Evolutionary conservation across 495 filamentous ascomycete genomes (phyloP).

Genomic region (Platismatia glauca): DNA sequence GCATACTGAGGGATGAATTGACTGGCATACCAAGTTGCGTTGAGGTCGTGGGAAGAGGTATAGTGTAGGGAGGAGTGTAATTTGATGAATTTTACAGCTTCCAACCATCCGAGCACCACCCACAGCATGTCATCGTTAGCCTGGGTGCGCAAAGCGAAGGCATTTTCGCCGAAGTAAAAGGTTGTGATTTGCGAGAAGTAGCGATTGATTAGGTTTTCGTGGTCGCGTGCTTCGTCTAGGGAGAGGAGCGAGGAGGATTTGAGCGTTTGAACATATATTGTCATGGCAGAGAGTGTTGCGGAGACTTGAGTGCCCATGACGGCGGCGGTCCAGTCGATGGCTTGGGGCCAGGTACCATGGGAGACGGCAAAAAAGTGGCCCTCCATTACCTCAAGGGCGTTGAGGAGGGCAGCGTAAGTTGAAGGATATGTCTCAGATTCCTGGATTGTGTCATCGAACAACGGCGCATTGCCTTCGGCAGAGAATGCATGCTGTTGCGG

Average conservation of each 20-base stretch:
- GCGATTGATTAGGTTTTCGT: conserved; percentile 69
- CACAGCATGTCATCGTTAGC: conserved; percentile 96
- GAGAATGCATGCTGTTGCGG: background rate
- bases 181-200: conserved; percentile 68
- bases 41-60: conserved; percentile 18
- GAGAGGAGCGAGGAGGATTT: conserved; percentile 24
- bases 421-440: conserved; percentile 1
- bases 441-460: background rate
- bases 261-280: conserved; percentile 30
- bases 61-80: conserved; percentile 57
- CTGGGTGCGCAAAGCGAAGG: conserved; percentile 62
- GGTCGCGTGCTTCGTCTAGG: conserved; percentile 34
- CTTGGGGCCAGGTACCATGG: conserved; percentile 72
- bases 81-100: conserved; percentile 66
- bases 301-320: conserved; percentile 76
- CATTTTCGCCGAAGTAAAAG: conserved; percentile 84
- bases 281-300: conserved; percentile 55
- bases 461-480: background rate
- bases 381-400: conserved; percentile 68
- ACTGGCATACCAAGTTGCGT: conserved; percentile 58
- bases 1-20: conserved; percentile 74
- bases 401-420: conserved; percentile 36
- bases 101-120: conserved; percentile 91
- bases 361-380: conserved; percentile 64
- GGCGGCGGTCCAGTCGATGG: conserved; percentile 93